These are phyloP conservation scores for Tolypocladium endophyticum DNA, from an alignment of 2,329 filamentous ascomycete species.

Conservation along the genomic window DNA sequence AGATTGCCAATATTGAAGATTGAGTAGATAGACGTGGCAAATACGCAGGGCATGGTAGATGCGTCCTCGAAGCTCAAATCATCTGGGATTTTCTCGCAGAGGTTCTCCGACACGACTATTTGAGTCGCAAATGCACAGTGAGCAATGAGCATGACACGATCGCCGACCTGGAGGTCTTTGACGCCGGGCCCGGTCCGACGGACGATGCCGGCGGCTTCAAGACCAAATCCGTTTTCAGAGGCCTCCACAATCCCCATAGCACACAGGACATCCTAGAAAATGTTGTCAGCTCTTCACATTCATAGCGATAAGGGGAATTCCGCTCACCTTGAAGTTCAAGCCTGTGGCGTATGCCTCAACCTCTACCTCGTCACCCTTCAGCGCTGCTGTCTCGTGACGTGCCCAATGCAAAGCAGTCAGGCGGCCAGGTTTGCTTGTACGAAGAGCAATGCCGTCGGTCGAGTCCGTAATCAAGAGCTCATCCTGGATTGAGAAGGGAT, in stretches of 20 bases:
- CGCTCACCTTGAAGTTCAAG: conserved; percentile 16
- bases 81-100: neutral
- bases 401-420: neutral
- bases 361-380: conserved; percentile 16
- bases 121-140: neutral
- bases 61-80: neutral
- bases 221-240: neutral
- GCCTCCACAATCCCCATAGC: neutral
- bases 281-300: neutral
- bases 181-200: neutral
- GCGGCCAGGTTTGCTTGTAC: neutral
- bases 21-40: neutral
- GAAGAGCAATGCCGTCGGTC: neutral
- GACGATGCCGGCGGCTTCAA: neutral
- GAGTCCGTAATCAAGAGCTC: neutral
- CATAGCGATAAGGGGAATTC: no score
- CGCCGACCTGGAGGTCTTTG: neutral
- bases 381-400: neutral
- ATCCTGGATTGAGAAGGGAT: neutral
- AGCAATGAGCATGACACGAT: neutral
- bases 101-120: neutral
- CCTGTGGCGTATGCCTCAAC: conserved; percentile 20
- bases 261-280: neutral
- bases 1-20: neutral
- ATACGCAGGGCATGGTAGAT: neutral